phyloP scores from a whole-genome alignment of 2,329 filamentous ascomycete genomes.

The Diaporthe citri region DNA sequence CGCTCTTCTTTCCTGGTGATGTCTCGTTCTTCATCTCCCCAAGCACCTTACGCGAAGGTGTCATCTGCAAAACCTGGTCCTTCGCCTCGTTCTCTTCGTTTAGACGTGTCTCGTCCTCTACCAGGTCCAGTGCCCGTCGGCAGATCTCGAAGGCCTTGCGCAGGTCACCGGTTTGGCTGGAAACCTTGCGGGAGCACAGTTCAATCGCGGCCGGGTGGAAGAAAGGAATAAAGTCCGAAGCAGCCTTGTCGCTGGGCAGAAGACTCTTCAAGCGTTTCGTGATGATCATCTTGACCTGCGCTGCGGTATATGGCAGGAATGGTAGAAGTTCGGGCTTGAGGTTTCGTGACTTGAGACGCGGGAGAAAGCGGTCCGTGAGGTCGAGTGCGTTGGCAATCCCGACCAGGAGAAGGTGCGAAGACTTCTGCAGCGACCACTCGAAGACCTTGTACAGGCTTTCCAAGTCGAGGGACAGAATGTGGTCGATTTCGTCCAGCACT shows the following conservation, averaged over 20 bases:
- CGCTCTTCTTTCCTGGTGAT: constrained; percentile 57
- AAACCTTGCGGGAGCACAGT: constrained; percentile 93
- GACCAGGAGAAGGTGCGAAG: constrained; percentile 84
- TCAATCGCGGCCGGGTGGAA: constrained; percentile 94
- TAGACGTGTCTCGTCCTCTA: constrained; percentile 85
- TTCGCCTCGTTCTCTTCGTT: constrained; percentile 75
- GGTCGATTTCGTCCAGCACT: constrained; percentile 94
- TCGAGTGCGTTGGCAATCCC: constrained; percentile 98
- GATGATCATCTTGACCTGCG: constrained; percentile 90
- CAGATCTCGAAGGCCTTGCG: constrained; percentile 97
- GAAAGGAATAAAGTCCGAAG: constrained; percentile 79
- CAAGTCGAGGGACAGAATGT: constrained; percentile 88
- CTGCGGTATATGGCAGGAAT: constrained; percentile 91
- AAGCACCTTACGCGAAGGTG: constrained; percentile 81
- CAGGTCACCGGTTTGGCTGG: constrained; percentile 92
- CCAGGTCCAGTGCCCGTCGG: constrained; percentile 86
- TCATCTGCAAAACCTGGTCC: constrained; percentile 69
- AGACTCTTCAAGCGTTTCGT: constrained; percentile 84
- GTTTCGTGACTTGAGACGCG: constrained; percentile 91
- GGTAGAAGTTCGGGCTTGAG: constrained; percentile 90
- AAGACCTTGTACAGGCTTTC: constrained; percentile 95
- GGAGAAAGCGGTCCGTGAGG: constrained; percentile 93
- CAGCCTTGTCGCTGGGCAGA: constrained; percentile 67
- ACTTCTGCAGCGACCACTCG: constrained; percentile 90
- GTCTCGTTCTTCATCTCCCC: constrained; percentile 85